These are phyloP conservation scores for Funneliformis caledonium DNA, from an alignment of 371 early-diverging fungal species.

Conservation along the genomic window DNA sequence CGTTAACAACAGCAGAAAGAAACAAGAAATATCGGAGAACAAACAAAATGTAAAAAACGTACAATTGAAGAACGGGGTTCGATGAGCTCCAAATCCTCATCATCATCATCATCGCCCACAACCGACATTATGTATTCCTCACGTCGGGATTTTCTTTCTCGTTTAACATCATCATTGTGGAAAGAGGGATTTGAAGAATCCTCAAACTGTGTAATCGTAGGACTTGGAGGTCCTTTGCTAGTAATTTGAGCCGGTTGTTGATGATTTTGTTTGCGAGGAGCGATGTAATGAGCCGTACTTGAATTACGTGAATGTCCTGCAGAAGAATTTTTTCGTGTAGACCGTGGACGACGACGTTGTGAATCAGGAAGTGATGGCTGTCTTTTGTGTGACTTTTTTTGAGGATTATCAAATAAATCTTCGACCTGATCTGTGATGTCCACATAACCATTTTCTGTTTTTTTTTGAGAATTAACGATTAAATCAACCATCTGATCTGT, in stretches of 20 bases:
- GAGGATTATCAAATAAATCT: slow-evolving; percentile 7
- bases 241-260: not conserved
- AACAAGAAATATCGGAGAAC: not conserved
- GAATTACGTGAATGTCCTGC: not conserved
- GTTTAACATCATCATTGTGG: not conserved
- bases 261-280: not conserved
- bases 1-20: not conserved
- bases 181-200: not conserved
- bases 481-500: slow-evolving; percentile 29
- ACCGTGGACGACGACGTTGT: not conserved
- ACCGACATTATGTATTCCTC: slow-evolving; percentile 29
- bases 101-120: slow-evolving; percentile 13
- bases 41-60: not conserved
- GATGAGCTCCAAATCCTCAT: not conserved
- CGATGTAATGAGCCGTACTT: not conserved
- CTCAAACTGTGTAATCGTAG: not conserved
- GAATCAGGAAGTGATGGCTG: not conserved
- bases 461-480: not conserved
- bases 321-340: not conserved
- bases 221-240: not conserved
- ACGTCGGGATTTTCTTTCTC: slow-evolving; percentile 14
- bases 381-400: not conserved
- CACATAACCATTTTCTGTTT: slow-evolving; percentile 22
- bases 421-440: slow-evolving; percentile 36
- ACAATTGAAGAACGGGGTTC: not conserved